Evolutionary conservation across 2,329 filamentous ascomycete genomes (phyloP).

Genomic region (Zymoseptoria passerinii): DNA sequence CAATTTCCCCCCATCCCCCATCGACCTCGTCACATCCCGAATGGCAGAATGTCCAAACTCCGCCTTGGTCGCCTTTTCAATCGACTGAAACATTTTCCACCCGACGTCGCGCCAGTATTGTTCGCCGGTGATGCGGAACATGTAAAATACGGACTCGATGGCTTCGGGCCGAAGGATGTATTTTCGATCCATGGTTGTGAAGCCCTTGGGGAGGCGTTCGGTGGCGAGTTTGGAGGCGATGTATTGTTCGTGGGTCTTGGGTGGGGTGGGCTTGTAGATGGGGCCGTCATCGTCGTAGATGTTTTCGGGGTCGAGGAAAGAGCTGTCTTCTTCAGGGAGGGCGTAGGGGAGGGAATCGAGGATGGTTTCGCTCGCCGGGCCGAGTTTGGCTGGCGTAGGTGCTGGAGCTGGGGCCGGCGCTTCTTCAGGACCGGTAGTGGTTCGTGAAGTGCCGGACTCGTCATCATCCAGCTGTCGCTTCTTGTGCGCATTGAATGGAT

Average conservation of each 20-base stretch:
- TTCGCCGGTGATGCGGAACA: slow-evolving; percentile 84
- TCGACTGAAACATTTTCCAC: slow-evolving; percentile 75
- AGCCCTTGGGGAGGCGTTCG: slow-evolving; percentile 35
- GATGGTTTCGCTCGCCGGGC: neutral
- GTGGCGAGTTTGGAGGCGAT: slow-evolving; percentile 30
- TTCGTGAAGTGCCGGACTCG: neutral
- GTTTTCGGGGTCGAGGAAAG: neutral
- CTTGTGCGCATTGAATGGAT: neutral
- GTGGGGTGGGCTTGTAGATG: slow-evolving; percentile 21
- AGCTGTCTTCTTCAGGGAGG: neutral
- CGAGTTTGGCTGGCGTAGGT: neutral
- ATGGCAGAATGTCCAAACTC: slow-evolving; percentile 63
- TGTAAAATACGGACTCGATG: slow-evolving; percentile 80
- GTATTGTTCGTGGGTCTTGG: slow-evolving; percentile 26
- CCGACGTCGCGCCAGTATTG: slow-evolving; percentile 67
- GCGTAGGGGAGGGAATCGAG: neutral
- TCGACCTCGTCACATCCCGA: slow-evolving; percentile 48
- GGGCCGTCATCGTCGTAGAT: slow-evolving; percentile 4
- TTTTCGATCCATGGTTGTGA: slow-evolving; percentile 30
- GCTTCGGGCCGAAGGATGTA: slow-evolving; percentile 58
- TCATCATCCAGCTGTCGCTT: slow-evolving; percentile 10
- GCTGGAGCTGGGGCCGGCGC: neutral
- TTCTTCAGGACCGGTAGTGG: slow-evolving; percentile 2
- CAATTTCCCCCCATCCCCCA: slow-evolving; percentile 6
- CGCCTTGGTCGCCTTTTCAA: slow-evolving; percentile 58